Percentiles rank a stretch among this genome's conserved stretches.
These are phyloP conservation scores for Ophiostoma sp. DNA, from an alignment of 2,329 filamentous ascomycete genomes.

Conservation along the genomic window DNA sequence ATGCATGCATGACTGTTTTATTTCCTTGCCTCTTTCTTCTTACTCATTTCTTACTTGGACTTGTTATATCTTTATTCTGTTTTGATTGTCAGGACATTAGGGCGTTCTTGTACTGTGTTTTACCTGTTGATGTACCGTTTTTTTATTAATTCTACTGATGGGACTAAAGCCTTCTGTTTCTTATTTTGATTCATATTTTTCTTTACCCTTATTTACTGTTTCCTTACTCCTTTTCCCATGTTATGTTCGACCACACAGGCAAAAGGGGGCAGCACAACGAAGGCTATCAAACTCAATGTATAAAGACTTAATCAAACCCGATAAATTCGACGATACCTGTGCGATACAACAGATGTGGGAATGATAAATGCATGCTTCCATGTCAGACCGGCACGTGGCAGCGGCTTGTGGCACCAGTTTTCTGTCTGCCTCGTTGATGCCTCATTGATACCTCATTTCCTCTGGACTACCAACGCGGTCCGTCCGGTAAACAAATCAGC, in stretches of 20 bases:
- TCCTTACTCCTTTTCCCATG: background rate
- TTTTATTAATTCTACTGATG: constrained; percentile 4
- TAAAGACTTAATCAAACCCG: too few relatives aligned
- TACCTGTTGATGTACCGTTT: background rate
- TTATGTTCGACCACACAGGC: background rate
- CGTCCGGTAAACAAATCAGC: background rate
- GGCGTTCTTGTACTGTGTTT: constrained; percentile 1
- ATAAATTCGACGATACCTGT: too few relatives aligned
- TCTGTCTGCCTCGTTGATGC: background rate
- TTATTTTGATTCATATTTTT: background rate
- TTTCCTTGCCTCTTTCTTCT: background rate
- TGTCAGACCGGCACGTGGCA: background rate
- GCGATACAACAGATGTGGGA: too few relatives aligned
- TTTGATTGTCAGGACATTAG: constrained; percentile 16
- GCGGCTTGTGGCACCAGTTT: background rate
- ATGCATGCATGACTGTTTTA: background rate
- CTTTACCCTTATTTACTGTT: background rate
- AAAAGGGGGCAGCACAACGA: too few relatives aligned
- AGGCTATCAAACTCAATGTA: too few relatives aligned
- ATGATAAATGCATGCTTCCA: too few relatives aligned
- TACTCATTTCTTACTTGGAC: background rate
- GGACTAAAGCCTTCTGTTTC: constrained; percentile 13
- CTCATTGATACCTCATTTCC: background rate
- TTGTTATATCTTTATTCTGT: background rate
- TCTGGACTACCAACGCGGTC: background rate